A percentile compares a stretch with the other conserved stretches of the same genome.
These are phyloP conservation scores for Fraxinus ornus DNA, from an alignment of 305 asterid species.

Conservation along the genomic window DNA sequence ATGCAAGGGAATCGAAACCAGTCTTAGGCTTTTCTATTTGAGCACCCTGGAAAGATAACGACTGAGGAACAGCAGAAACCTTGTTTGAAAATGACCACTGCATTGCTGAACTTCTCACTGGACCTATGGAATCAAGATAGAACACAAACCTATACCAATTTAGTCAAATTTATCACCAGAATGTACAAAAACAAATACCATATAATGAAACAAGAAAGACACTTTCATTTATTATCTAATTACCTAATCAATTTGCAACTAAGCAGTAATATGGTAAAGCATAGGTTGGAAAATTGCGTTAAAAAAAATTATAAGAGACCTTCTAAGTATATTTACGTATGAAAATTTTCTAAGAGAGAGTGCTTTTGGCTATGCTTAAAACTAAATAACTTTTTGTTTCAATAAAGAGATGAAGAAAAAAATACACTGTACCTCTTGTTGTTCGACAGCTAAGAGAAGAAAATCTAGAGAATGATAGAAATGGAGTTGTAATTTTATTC, in stretches of 20 bases:
- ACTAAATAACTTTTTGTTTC: background rate
- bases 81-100: slow-evolving; percentile 72
- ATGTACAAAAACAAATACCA: background rate
- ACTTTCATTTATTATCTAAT: slow-evolving; percentile 16
- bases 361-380: background rate
- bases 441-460: slow-evolving; percentile 14
- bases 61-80: slow-evolving; percentile 43
- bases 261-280: slow-evolving; percentile 20
- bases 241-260: slow-evolving; percentile 42
- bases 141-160: slow-evolving; percentile 7
- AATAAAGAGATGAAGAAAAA: background rate
- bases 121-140: slow-evolving; percentile 43
- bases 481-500: too few relatives aligned
- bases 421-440: background rate
- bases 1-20: slow-evolving; percentile 59
- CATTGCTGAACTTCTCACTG: slow-evolving; percentile 59
- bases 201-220: background rate
- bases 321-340: background rate
- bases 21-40: slow-evolving; percentile 47
- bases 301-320: background rate
- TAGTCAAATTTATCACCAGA: slow-evolving; percentile 8
- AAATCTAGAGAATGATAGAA: too few relatives aligned
- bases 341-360: background rate
- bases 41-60: slow-evolving; percentile 50
- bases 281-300: slow-evolving; percentile 26